phyloP scores from a whole-genome alignment of 2,329 filamentous ascomycete species.

The Pyricularia grisea region DNA sequence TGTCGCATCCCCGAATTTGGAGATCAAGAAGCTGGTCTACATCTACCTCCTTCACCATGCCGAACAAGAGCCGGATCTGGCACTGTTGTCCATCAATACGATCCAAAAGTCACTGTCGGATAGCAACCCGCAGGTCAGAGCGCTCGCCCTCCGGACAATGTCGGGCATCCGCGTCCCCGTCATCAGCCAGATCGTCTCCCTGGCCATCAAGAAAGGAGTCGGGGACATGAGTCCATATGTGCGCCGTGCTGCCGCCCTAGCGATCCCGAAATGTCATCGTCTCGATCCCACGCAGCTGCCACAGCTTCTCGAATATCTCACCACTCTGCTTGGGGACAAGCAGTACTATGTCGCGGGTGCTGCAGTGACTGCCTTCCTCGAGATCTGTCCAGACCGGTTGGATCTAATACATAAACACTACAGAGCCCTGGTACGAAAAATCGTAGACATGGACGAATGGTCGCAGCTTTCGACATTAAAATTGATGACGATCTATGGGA shows the following conservation, averaged over 20 bases:
- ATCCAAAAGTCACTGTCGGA: constrained; percentile 97
- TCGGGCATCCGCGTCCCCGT: constrained; percentile 94
- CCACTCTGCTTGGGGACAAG: constrained; percentile 72
- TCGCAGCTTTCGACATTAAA: constrained; percentile 77
- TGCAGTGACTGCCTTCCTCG: constrained; percentile 79
- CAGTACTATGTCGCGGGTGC: constrained; percentile 97
- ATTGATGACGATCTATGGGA: constrained; percentile 75
- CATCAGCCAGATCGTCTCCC: constrained; percentile 92
- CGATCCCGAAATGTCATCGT: constrained; percentile 92
- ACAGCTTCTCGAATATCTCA: constrained; percentile 74
- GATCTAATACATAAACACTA: constrained; percentile 91
- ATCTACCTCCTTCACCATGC: constrained; percentile 97
- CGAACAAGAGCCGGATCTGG: constrained; percentile 90
- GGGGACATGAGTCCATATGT: constrained; percentile 94
- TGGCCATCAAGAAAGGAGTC: constrained; percentile 89
- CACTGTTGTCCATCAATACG: constrained; percentile 93
- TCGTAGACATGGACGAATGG: constrained; percentile 99
- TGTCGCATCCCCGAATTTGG: constrained; percentile 83
- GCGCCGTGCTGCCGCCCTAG: constrained; percentile 81
- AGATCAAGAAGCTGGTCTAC: constrained; percentile 97
- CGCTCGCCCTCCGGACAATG: constrained; percentile 92
- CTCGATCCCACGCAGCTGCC: constrained; percentile 80
- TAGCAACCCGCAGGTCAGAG: constrained; percentile 79
- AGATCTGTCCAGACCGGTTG: constrained; percentile 78
- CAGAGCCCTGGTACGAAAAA: constrained; percentile 71